These are phyloP conservation scores for Rhytidiadelphus loreus DNA, from an alignment of 225 moss, liverwort and hornwort genomes.

Conservation along the genomic window DNA sequence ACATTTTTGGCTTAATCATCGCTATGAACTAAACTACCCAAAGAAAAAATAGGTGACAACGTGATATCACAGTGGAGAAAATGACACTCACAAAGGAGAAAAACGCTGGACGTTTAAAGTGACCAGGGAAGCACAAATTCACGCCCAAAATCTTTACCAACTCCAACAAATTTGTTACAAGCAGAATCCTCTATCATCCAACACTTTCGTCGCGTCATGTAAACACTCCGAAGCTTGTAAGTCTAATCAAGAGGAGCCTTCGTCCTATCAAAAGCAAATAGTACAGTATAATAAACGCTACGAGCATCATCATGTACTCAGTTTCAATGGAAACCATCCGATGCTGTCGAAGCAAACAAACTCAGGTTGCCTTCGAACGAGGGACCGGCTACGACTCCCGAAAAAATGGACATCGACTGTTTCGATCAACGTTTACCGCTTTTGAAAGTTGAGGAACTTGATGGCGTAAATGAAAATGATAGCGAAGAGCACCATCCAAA, in stretches of 20 bases:
- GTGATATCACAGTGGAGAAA: neutral
- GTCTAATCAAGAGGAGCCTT: neutral
- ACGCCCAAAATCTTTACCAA: neutral
- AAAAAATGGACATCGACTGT: neutral
- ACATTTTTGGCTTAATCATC: neutral
- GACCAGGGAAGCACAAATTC: neutral
- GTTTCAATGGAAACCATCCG: slow-evolving; percentile 27
- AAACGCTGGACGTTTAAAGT: neutral
- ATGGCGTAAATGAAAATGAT: slow-evolving; percentile 20
- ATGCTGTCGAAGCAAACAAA: slow-evolving; percentile 15
- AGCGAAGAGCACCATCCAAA: slow-evolving; percentile 35
- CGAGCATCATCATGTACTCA: slow-evolving; percentile 23
- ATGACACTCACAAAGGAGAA: neutral
- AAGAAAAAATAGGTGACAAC: too few relatives aligned
- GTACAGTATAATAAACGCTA: neutral
- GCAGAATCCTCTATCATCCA: neutral
- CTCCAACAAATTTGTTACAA: neutral
- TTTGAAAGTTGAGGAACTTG: slow-evolving; percentile 60
- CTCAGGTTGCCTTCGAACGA: neutral
- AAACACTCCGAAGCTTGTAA: neutral
- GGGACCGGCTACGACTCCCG: neutral
- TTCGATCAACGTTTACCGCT: slow-evolving; percentile 2
- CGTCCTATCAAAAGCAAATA: neutral
- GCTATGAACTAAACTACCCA: neutral
- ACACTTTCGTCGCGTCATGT: neutral